Base-by-base conservation (phyloP, 129 eudicot species). In the Silybum marianum region DNA sequence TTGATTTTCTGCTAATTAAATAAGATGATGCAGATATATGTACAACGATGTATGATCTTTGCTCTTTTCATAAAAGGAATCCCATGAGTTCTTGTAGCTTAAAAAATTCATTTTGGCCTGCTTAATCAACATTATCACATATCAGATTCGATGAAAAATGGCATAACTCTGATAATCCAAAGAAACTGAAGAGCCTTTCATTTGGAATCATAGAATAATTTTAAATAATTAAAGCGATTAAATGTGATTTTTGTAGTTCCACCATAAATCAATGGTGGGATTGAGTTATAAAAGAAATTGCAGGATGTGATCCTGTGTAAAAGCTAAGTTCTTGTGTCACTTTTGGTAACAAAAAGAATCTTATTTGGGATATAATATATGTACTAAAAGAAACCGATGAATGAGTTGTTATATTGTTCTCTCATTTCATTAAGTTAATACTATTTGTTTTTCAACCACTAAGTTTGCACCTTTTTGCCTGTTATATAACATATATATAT, bases 161-260 rank as follows among this genome's bases (percentile, higher is more conserved):
- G 9, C 74, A 26, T 42, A 23, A 18, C 34, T 24, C 12, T 60
- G 78, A 80, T 51, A 71, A 72, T 9, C 13, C 19, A 18, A 80
- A 62, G 54, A 60, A 40, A 62, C 63, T 16, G 26, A 19, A 62
- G 24, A 62, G 69, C 63, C 78, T 72, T 22, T 24, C 11, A 1
- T 66, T 36, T 74, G 78, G 78, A 75, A 82, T 82, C 44, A 75
- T 74, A 66, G 21, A 82, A 75, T 28, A 32, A 68, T 48, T 58
- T 42, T 22, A 80, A 24, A 23, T 67, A 21, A 22, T 48, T n/a
- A 73, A 39, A 36, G 79, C 67, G 36, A 40, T 74, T 66, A 44
- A 69, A 68, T 82, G 85, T 75, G 81, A 75, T 68, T 62, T 19
- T 69, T 7, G 19, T 58, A 48, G 80, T 44, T 68, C 85, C 85